phyloP scores from a whole-genome alignment of 306 rosid genomes.

The Spatholobus suberectus region DNA sequence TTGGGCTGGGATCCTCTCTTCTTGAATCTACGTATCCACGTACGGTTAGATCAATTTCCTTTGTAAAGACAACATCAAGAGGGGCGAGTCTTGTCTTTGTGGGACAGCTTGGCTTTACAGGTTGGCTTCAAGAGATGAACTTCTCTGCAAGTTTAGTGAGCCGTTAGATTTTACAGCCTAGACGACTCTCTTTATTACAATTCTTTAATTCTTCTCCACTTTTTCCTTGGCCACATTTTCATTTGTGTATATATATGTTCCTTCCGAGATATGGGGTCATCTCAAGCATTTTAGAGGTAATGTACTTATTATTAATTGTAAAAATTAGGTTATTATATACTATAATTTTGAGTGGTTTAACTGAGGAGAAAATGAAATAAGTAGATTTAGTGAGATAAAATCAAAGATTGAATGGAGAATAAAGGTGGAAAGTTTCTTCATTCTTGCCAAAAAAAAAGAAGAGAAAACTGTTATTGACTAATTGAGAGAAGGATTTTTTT shows the following conservation, averaged over 20 bases:
- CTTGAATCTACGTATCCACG: neutral
- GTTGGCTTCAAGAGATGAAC: constrained; percentile 24
- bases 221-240: neutral
- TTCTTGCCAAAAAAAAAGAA: too few species aligned
- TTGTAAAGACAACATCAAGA: constrained; percentile 29
- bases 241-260: neutral
- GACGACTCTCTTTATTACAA: neutral
- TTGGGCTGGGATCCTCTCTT: constrained; percentile 28
- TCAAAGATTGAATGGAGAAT: too few species aligned
- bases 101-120: constrained; percentile 45
- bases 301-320: neutral
- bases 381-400: too few species aligned
- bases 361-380: neutral
- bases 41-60: constrained; percentile 28
- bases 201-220: neutral
- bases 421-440: too few species aligned
- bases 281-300: neutral
- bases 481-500: too few species aligned
- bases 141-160: neutral
- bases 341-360: neutral
- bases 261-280: neutral
- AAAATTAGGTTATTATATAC: too few species aligned
- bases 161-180: neutral
- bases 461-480: too few species aligned
- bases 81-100: constrained; percentile 17